Conservation (phyloP, 2,329 filamentous ascomycete species). For the Parastagonospora avenae region DNA sequence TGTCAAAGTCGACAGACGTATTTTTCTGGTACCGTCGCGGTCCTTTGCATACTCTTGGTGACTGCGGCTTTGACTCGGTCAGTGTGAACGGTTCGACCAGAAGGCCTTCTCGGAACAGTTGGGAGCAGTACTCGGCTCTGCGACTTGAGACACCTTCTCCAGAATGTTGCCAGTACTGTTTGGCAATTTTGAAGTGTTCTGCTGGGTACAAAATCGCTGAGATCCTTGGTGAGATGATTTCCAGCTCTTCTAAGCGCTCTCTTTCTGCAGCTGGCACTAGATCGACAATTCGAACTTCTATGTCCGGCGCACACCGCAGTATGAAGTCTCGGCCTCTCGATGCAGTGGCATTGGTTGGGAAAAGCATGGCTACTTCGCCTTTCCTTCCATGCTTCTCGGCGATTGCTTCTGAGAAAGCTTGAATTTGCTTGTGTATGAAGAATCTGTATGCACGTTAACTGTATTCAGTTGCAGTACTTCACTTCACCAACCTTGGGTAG, state of each 20-base stretch:
- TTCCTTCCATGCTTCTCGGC: conserved; percentile 65
- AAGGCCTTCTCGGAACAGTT: conserved; percentile 72
- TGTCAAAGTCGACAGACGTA: conserved; percentile 55
- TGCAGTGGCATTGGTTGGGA: conserved; percentile 75
- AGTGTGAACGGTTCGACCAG: conserved; percentile 58
- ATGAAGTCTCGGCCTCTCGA: conserved; percentile 77
- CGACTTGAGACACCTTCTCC: conserved; percentile 92
- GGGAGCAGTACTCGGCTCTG: conserved; percentile 85
- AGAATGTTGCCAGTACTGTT: conserved; percentile 96
- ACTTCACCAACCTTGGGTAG: conserved; percentile 72
- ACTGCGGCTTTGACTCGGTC: conserved; percentile 19
- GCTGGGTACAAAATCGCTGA: conserved; percentile 70
- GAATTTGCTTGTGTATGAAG: conserved; percentile 86
- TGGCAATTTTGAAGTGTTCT: conserved; percentile 73
- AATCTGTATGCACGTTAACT: conserved; percentile 62
- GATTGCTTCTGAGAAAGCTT: conserved; percentile 72
- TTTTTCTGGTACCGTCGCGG: conserved; percentile 79
- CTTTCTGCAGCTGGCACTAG: conserved; percentile 66
- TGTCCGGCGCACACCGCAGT: conserved; percentile 59
- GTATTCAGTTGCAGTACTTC: background rate
- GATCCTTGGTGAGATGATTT: conserved; percentile 52
- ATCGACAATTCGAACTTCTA: conserved; percentile 63
- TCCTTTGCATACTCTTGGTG: conserved; percentile 64
- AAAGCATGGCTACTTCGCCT: conserved; percentile 76
- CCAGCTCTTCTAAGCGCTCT: conserved; percentile 52